Percentiles rank a stretch among this genome's conserved stretches.
phyloP scores from a whole-genome alignment of 1,284 basidiomycete species.

The Rhodotorula sp. region DNA sequence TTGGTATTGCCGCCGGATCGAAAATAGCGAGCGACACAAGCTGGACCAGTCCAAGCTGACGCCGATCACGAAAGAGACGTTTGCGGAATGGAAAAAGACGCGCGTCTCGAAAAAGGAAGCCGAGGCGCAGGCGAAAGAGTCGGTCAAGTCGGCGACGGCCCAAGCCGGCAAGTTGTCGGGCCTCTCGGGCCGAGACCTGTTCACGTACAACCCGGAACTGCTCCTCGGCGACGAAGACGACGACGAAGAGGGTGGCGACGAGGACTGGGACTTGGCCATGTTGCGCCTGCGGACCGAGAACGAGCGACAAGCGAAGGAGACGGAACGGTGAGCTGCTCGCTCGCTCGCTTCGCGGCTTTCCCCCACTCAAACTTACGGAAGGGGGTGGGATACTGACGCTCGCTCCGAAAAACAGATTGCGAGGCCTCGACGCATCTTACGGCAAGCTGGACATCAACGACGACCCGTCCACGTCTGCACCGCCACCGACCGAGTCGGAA shows the following conservation, averaged over 20 bases:
- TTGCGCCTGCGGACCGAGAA: constrained; percentile 27
- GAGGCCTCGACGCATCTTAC: neutral
- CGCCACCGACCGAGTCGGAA: neutral
- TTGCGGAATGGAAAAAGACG: constrained; percentile 93
- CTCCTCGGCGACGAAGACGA: constrained; percentile 67
- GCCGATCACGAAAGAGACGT: constrained; percentile 90
- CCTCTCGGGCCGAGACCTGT: constrained; percentile 93
- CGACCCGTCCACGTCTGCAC: neutral
- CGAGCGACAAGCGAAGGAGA: constrained; percentile 26
- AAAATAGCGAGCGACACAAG: constrained; percentile 74
- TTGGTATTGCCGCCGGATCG: too few species aligned
- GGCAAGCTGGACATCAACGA: neutral
- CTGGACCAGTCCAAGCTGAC: constrained; percentile 78
- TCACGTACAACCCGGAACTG: constrained; percentile 77
- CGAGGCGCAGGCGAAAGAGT: constrained; percentile 73
- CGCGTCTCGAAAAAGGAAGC: constrained; percentile 88
- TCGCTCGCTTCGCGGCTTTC: too few species aligned
- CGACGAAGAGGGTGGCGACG: constrained; percentile 60
- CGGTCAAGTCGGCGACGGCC: constrained; percentile 78
- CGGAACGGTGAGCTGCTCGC: constrained; percentile 24
- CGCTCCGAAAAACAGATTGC: neutral
- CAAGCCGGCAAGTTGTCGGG: constrained; percentile 88
- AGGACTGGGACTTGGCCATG: constrained; percentile 41
- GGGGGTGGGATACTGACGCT: neutral
- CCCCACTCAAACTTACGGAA: neutral